phyloP scores from a whole-genome alignment of 164 flowering plant species.

The Piper longum region DNA sequence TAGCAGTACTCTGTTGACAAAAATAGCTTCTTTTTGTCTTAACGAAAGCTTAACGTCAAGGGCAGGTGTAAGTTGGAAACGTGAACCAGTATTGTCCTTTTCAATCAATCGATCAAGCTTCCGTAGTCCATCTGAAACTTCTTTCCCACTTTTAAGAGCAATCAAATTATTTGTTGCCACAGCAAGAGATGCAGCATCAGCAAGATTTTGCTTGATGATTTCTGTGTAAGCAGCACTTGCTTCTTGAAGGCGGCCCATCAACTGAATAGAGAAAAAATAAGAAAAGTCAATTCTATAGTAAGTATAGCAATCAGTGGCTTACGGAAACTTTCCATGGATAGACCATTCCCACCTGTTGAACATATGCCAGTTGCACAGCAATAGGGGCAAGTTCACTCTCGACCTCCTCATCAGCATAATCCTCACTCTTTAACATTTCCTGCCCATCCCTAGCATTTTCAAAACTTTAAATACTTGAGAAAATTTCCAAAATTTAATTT shows the following conservation, averaged over 20 bases:
- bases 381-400: conserved; percentile 91
- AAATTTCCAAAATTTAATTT: neutral
- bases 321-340: neutral
- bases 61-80: conserved; percentile 49
- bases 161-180: conserved; percentile 81
- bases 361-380: conserved; percentile 85
- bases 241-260: conserved; percentile 57
- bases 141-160: conserved; percentile 67
- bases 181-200: conserved; percentile 73
- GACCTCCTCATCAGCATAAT: conserved; percentile 76
- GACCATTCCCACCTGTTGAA: conserved; percentile 49
- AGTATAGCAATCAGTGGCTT: neutral
- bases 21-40: conserved; percentile 69
- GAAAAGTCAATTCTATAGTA: neutral
- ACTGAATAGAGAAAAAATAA: conserved; percentile 26
- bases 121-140: conserved; percentile 64
- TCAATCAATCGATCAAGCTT: conserved; percentile 71
- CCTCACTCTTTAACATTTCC: conserved; percentile 76
- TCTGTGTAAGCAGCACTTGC: conserved; percentile 50
- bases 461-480: conserved; percentile 3
- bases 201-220: conserved; percentile 49
- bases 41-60: conserved; percentile 69
- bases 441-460: conserved; percentile 62
- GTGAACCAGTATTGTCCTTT: conserved; percentile 35
- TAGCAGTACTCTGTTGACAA: conserved; percentile 55